phyloP scores from a whole-genome alignment of 1,139 yeast species.

The Saccharomyces pastorianus region DNA sequence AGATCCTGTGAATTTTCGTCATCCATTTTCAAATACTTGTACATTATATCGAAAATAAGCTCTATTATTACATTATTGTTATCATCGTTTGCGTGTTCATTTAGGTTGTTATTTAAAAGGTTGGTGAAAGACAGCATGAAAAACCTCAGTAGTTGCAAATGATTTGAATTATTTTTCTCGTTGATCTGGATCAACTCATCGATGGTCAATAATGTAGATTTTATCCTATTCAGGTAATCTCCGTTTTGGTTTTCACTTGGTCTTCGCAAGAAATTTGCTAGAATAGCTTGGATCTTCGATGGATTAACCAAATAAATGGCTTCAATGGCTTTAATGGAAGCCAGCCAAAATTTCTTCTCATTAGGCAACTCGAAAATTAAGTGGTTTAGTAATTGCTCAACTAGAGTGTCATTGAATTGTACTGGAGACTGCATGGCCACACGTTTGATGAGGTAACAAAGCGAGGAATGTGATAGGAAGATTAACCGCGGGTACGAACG shows the following conservation, averaged over 20 bases:
- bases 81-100: neutral
- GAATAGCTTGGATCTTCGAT: slow-evolving; percentile 8
- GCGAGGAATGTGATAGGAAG: slow-evolving; percentile 51
- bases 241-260: slow-evolving; percentile 6
- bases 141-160: slow-evolving; percentile 11
- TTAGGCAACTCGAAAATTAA: slow-evolving; percentile 5
- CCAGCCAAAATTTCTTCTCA: slow-evolving; percentile 26
- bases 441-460: slow-evolving; percentile 70
- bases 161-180: slow-evolving; percentile 10
- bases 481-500: slow-evolving; percentile 24
- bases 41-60: slow-evolving; percentile 17
- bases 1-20: neutral
- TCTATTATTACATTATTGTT: slow-evolving; percentile 7
- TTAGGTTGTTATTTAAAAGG: slow-evolving; percentile 11
- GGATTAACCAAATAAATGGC: slow-evolving; percentile 27
- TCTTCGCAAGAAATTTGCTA: slow-evolving; percentile 1
- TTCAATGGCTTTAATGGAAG: slow-evolving; percentile 26
- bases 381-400: slow-evolving; percentile 25
- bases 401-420: slow-evolving; percentile 35
- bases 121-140: slow-evolving; percentile 16
- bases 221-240: slow-evolving; percentile 4
- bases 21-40: slow-evolving; percentile 9
- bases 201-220: slow-evolving; percentile 15
- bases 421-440: slow-evolving; percentile 65
- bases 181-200: slow-evolving; percentile 19